Conservation (phyloP, 176 grass and related monocot genomes). For the Elaeis guineensis region DNA sequence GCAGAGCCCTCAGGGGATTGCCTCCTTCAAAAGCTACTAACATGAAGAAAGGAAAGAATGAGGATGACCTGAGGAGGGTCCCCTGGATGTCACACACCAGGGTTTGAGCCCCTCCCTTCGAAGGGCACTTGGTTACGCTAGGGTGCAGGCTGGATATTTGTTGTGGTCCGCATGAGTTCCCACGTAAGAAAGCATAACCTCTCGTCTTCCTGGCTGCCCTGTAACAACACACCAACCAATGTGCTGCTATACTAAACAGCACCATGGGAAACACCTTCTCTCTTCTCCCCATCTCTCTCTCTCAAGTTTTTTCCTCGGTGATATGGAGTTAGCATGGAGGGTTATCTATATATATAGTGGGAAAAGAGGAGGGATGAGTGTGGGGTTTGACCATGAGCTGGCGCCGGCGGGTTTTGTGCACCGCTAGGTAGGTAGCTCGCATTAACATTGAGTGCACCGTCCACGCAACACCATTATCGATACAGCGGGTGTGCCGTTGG, state of each 20-base stretch:
- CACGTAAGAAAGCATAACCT: slow-evolving; percentile 31
- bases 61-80: slow-evolving; percentile 33
- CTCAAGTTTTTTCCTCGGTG: too few species aligned
- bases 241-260: slow-evolving; percentile 41
- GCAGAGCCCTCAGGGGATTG: slow-evolving; percentile 42
- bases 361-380: too few species aligned
- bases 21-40: slow-evolving; percentile 83
- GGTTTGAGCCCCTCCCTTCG: slow-evolving; percentile 8
- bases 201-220: slow-evolving; percentile 37
- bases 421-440: too few species aligned
- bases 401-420: too few species aligned
- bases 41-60: slow-evolving; percentile 93
- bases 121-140: slow-evolving; percentile 15
- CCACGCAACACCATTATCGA: too few species aligned
- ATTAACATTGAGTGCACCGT: too few species aligned
- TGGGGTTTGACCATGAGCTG: too few species aligned
- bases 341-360: too few species aligned
- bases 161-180: slow-evolving; percentile 6
- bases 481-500: too few species aligned
- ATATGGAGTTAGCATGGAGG: too few species aligned
- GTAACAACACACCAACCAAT: slow-evolving; percentile 55
- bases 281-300: background rate
- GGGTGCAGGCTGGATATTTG: slow-evolving; percentile 10
- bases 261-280: slow-evolving; percentile 33
- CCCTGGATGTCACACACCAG: slow-evolving; percentile 55